A percentile compares a stretch with the other conserved stretches of the same genome.
Conservation (phyloP, 2,329 filamentous ascomycete species). For the Botrytis galanthina region DNA sequence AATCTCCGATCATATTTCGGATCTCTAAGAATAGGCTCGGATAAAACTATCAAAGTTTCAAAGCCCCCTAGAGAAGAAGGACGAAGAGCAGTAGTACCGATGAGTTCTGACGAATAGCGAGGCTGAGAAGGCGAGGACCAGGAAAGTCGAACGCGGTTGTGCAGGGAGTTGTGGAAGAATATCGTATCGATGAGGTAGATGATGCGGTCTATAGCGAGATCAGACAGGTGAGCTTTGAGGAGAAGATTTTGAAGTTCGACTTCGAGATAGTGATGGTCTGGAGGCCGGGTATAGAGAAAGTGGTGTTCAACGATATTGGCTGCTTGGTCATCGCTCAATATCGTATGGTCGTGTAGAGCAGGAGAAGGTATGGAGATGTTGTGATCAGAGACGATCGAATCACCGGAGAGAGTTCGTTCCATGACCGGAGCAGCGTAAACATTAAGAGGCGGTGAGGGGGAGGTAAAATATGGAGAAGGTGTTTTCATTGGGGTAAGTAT, state of each 20-base stretch:
- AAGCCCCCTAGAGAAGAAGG: constrained; percentile 46
- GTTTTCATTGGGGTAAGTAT: background rate
- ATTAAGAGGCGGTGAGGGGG: background rate
- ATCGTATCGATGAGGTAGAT: constrained; percentile 61
- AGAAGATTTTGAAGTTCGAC: constrained; percentile 8
- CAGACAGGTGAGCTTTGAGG: background rate
- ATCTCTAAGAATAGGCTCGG: constrained; percentile 55
- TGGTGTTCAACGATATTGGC: constrained; percentile 29
- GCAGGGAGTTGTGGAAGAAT: constrained; percentile 58
- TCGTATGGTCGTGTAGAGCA: constrained; percentile 22
- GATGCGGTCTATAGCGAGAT: constrained; percentile 44
- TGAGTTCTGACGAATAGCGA: constrained; percentile 54
- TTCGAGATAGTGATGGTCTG: constrained; percentile 25
- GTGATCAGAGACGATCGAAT: constrained; percentile 36
- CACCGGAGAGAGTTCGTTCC: constrained; percentile 37
- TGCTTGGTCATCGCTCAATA: constrained; percentile 29
- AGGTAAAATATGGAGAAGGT: background rate
- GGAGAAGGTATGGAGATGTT: constrained; percentile 20
- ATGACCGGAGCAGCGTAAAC: constrained; percentile 22
- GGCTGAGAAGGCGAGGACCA: constrained; percentile 50
- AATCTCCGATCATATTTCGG: constrained; percentile 54
- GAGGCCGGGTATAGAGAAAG: constrained; percentile 24
- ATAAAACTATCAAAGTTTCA: constrained; percentile 62
- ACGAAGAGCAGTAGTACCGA: constrained; percentile 62
- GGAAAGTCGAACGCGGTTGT: constrained; percentile 59